These are phyloP conservation scores for Eucalyptus cladocalyx DNA, from an alignment of 345 rosid species.

Conservation along the genomic window DNA sequence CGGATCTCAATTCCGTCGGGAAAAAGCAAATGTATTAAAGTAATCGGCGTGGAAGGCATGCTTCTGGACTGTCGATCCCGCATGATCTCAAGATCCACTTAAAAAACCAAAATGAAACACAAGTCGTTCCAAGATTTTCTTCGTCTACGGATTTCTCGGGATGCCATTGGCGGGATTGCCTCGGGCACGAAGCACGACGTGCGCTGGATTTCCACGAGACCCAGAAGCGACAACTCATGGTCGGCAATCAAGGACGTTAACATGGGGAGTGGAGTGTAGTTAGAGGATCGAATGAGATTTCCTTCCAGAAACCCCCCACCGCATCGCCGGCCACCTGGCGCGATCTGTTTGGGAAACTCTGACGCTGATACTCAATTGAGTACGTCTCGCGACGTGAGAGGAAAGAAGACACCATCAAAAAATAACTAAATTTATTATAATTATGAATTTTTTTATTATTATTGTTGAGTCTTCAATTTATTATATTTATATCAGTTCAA, in stretches of 20 bases:
- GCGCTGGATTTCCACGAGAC: too few relatives aligned
- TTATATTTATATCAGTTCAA: rapidly evolving
- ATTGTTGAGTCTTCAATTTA: too few relatives aligned
- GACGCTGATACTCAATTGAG: not conserved
- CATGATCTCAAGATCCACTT: not conserved
- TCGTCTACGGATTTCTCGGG: not conserved
- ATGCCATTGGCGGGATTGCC: not conserved
- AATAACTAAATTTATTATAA: too few relatives aligned
- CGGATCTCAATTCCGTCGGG: not conserved
- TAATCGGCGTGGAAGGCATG: not conserved
- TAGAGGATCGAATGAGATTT: not conserved
- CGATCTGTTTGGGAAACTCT: not conserved
- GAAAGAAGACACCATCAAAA: too few relatives aligned
- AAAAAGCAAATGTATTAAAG: not conserved
- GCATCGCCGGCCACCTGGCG: not conserved
- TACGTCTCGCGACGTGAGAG: too few relatives aligned
- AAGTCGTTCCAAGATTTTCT: not conserved
- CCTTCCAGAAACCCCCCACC: not conserved
- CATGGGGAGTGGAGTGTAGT: not conserved
- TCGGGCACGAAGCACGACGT: too few relatives aligned
- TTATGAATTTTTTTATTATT: too few relatives aligned
- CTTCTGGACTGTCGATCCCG: not conserved
- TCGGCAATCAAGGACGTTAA: too few relatives aligned
- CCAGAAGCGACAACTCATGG: too few relatives aligned
- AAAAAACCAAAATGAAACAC: not conserved